Evolutionary conservation across 1,284 basidiomycete species (phyloP).

Genomic region (Phylloporus sp.): DNA sequence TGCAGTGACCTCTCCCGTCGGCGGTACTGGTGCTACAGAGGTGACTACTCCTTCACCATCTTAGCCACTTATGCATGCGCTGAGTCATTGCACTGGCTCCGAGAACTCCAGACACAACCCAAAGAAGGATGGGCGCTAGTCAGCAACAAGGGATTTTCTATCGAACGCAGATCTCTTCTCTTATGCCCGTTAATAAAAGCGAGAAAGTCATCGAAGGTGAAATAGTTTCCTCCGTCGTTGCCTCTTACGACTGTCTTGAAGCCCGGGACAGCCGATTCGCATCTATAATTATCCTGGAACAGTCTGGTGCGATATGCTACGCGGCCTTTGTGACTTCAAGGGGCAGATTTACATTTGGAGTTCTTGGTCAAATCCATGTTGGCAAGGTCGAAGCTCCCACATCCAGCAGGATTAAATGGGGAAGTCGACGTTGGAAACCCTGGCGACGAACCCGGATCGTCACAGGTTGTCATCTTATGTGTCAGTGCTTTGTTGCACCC

Average conservation of each 20-base stretch:
- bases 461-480: conserved; percentile 70
- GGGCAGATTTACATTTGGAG: conserved; percentile 87
- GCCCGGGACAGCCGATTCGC: conserved; percentile 89
- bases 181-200: conserved; percentile 87
- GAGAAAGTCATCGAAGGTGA: conserved; percentile 96
- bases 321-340: conserved; percentile 77
- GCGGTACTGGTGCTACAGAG: conserved; percentile 43
- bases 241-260: conserved; percentile 76
- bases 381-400: conserved; percentile 63
- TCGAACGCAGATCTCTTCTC: conserved; percentile 84
- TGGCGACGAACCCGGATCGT: conserved; percentile 30
- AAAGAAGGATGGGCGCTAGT: conserved; percentile 82
- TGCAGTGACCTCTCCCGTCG: conserved; percentile 70
- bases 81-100: conserved; percentile 81
- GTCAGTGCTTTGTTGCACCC: conserved; percentile 82
- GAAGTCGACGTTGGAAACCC: conserved; percentile 33
- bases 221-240: conserved; percentile 81
- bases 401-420: conserved; percentile 44
- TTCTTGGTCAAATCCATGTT: conserved; percentile 84
- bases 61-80: conserved; percentile 78
- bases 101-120: conserved; percentile 74
- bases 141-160: conserved; percentile 80
- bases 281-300: conserved; percentile 74
- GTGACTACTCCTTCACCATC: conserved; percentile 56
- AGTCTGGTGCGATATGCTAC: conserved; percentile 80